phyloP scores from a whole-genome alignment of 2,329 filamentous ascomycete genomes.

The Corniculantispora saksenae region DNA sequence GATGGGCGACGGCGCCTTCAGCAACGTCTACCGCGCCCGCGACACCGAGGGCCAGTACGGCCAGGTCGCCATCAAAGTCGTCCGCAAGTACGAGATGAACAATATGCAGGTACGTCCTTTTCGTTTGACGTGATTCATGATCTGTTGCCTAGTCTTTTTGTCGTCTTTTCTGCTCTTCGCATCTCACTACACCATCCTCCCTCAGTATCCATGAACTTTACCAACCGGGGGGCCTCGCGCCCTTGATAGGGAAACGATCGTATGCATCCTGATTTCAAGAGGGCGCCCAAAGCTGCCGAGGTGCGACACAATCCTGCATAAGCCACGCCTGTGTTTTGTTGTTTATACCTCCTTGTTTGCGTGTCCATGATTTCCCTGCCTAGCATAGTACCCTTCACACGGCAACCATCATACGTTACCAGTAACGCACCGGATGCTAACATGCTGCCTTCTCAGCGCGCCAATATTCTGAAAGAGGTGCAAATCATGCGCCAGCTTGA shows the following conservation, averaged over 20 bases:
- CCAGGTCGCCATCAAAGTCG: constrained; percentile 96
- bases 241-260: constrained; percentile 77
- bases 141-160: constrained; percentile 22
- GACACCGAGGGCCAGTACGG: constrained; percentile 70
- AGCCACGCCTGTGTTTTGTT: constrained; percentile 25
- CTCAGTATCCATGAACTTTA: constrained; percentile 40
- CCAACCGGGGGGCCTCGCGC: constrained; percentile 52
- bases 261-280: constrained; percentile 95
- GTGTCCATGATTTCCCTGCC: no score
- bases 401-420: no score
- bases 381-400: no score
- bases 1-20: constrained; percentile 97
- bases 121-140: constrained; percentile 22
- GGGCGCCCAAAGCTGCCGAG: constrained; percentile 93
- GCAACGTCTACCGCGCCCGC: constrained; percentile 90
- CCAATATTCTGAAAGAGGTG: constrained; percentile 97
- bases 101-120: constrained; percentile 89
- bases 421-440: no score
- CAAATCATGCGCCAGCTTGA: constrained; percentile 98
- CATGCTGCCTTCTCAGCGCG: constrained; percentile 62
- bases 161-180: constrained; percentile 14
- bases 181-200: constrained; percentile 18
- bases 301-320: constrained; percentile 64
- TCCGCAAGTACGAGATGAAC: constrained; percentile 99
- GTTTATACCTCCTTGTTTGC: constrained; percentile 17